Conservation (phyloP, 345 rosid species). For the Eucalyptus curtisii region DNA sequence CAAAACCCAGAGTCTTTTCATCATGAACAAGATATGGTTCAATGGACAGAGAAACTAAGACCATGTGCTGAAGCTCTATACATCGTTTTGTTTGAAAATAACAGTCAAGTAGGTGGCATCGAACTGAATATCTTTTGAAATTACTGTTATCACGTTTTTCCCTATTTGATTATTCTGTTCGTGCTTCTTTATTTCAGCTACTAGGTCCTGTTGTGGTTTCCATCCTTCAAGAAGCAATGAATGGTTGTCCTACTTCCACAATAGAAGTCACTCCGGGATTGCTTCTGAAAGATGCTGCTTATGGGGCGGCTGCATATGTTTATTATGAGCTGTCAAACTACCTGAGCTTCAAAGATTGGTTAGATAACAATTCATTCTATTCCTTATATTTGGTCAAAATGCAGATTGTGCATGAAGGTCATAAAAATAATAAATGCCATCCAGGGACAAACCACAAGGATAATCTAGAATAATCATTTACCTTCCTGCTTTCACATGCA, state of each 20-base stretch:
- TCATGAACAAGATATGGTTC: constrained; percentile 98
- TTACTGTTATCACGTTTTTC: background rate
- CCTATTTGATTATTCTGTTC: background rate
- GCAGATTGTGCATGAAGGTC: background rate
- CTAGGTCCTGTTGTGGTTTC: constrained; percentile 90
- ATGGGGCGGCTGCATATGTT: constrained; percentile 96
- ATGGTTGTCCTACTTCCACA: constrained; percentile 66
- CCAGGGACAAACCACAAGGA: background rate
- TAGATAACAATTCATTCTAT: background rate
- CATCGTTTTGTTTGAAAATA: constrained; percentile 91
- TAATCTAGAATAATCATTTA: background rate
- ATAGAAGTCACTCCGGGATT: constrained; percentile 76
- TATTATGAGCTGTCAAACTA: constrained; percentile 98
- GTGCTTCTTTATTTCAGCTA: constrained; percentile 34
- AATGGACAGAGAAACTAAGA: constrained; percentile 94
- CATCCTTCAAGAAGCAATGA: constrained; percentile 94
- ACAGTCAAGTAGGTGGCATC: constrained; percentile 75
- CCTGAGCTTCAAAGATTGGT: constrained; percentile 93
- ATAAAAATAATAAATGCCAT: background rate
- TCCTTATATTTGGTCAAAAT: background rate
- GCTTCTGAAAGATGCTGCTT: constrained; percentile 95
- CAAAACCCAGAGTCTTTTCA: constrained; percentile 93
- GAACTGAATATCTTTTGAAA: background rate
- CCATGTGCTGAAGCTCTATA: constrained; percentile 99
- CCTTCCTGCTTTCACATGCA: background rate